Conservation (phyloP, 257 asterid genomes). For the Solanum lycopersicoides region DNA sequence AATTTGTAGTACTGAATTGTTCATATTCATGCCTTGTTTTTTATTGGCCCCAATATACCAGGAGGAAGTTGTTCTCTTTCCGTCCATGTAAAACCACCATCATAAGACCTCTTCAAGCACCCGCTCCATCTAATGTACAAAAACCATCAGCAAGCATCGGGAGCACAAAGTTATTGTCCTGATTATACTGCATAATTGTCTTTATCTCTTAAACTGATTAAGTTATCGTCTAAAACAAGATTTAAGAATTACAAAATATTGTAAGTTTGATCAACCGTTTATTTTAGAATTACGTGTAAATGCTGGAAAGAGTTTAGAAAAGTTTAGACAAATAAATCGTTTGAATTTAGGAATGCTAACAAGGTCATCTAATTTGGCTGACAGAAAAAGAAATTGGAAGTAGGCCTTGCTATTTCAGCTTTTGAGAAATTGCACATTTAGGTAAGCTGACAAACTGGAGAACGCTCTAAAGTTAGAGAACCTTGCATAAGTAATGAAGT, state of each 20-base stretch:
- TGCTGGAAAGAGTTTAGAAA: background rate
- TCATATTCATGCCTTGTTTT: constrained; percentile 53
- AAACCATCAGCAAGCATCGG: constrained; percentile 1
- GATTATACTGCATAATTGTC: background rate
- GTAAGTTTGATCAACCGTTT: background rate
- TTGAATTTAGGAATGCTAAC: background rate
- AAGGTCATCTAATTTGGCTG: background rate
- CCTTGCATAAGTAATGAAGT: background rate
- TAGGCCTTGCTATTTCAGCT: background rate
- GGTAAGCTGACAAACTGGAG: background rate
- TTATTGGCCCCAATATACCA: constrained; percentile 90
- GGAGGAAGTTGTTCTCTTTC: constrained; percentile 89
- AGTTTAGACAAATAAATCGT: background rate
- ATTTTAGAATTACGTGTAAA: background rate
- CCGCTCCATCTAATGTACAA: constrained; percentile 72
- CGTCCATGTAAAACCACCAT: constrained; percentile 79
- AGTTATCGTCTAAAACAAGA: background rate
- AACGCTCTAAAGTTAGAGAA: background rate
- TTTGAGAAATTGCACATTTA: background rate
- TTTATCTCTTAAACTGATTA: background rate
- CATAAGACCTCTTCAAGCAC: constrained; percentile 75
- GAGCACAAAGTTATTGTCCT: background rate
- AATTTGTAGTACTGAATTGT: background rate
- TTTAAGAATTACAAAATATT: background rate
- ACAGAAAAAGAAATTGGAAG: background rate